Conservation (phyloP, 176 grass and related monocot species). For the Luzula sylvatica region DNA sequence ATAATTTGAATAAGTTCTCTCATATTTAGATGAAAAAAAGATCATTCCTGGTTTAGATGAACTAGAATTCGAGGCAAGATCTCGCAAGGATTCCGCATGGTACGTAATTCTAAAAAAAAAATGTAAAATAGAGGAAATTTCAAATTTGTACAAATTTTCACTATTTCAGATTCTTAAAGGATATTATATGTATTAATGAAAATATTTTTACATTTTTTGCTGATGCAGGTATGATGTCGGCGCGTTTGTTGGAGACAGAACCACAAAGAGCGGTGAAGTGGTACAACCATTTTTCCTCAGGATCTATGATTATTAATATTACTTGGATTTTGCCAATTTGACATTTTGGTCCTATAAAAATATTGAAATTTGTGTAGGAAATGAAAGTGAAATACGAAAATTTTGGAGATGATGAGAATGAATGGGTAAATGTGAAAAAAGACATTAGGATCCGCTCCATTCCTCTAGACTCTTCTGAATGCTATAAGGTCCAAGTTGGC, state of each 20-base stretch:
- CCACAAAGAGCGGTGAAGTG: slow-evolving; percentile 28
- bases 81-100: slow-evolving; percentile 35
- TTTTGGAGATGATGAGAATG: slow-evolving; percentile 42
- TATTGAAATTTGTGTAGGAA: slow-evolving; percentile 24
- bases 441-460: slow-evolving; percentile 32
- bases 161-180: no score
- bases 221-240: slow-evolving; percentile 46
- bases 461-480: slow-evolving; percentile 37
- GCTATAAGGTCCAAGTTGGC: slow-evolving; percentile 26
- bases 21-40: slow-evolving; percentile 16
- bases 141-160: no score
- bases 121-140: background rate
- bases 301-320: background rate
- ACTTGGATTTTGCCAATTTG: background rate
- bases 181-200: no score
- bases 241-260: slow-evolving; percentile 28
- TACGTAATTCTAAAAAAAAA: background rate
- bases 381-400: slow-evolving; percentile 40
- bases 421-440: slow-evolving; percentile 45
- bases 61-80: slow-evolving; percentile 39
- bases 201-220: background rate
- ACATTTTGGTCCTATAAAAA: no score
- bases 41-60: slow-evolving; percentile 12
- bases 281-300: slow-evolving; percentile 13
- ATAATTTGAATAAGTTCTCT: background rate